Percentiles rank a stretch among this genome's conserved stretches.
These are phyloP conservation scores for Podaxis rugospora DNA, from an alignment of 768 basidiomycete genomes.

Conservation along the genomic window DNA sequence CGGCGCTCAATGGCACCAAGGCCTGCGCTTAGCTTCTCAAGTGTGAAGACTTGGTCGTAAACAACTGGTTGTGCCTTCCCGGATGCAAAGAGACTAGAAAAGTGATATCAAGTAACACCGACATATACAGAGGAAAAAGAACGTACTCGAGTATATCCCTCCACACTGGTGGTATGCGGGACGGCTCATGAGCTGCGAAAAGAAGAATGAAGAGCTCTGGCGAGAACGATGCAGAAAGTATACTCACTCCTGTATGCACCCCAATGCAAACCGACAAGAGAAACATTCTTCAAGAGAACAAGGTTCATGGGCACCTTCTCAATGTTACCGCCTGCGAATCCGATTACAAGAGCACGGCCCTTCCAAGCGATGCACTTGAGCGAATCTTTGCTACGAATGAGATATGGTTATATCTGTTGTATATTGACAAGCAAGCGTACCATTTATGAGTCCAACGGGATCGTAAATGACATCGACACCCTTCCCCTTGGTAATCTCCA, in stretches of 20 bases:
- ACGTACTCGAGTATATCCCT: slow-evolving; percentile 59
- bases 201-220: background rate
- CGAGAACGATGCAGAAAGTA: background rate
- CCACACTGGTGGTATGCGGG: slow-evolving; percentile 68
- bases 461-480: slow-evolving; percentile 89
- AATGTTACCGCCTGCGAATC: slow-evolving; percentile 82
- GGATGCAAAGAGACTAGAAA: slow-evolving; percentile 57
- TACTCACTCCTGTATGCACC: slow-evolving; percentile 69
- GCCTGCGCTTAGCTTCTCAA: slow-evolving; percentile 66
- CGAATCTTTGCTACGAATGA: slow-evolving; percentile 44
- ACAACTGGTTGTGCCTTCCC: slow-evolving; percentile 64
- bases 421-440: slow-evolving; percentile 24
- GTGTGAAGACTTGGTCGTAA: slow-evolving; percentile 64
- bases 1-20: slow-evolving; percentile 73
- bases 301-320: slow-evolving; percentile 87
- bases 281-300: slow-evolving; percentile 81
- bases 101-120: background rate
- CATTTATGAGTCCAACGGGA: slow-evolving; percentile 77
- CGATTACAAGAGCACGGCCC: slow-evolving; percentile 88
- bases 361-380: slow-evolving; percentile 95
- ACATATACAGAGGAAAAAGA: background rate
- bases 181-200: slow-evolving; percentile 56
- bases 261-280: slow-evolving; percentile 84
- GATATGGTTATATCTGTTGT: background rate
- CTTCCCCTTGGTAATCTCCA: slow-evolving; percentile 75